Conservation (phyloP, 176 grass and related monocot species). For the Cenchrus americanus region DNA sequence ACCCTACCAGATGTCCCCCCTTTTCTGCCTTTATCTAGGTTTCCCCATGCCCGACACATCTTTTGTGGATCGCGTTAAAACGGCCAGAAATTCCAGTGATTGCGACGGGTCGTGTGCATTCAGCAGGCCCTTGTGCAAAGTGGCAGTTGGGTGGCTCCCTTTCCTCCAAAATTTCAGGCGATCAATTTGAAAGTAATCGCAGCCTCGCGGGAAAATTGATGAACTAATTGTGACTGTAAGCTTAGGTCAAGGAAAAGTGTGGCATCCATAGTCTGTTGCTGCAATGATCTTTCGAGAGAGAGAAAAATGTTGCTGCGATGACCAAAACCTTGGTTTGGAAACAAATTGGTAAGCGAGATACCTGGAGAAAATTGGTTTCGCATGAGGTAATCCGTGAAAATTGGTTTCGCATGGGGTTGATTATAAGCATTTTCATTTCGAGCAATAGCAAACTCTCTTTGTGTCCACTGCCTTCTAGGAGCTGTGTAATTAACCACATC, state of each 20-base stretch:
- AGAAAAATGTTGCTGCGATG: too few species aligned
- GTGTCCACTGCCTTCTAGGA: too few species aligned
- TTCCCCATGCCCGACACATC: slow-evolving; percentile 46
- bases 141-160: not conserved
- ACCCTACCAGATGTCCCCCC: slow-evolving; percentile 36
- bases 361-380: not conserved
- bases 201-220: not conserved
- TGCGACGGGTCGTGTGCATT: not conserved
- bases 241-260: not conserved
- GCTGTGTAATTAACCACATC: too few species aligned
- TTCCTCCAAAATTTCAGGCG: not conserved
- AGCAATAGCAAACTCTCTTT: too few species aligned
- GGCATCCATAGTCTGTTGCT: not conserved
- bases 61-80: slow-evolving; percentile 29
- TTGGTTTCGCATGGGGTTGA: too few species aligned
- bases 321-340: too few species aligned
- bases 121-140: not conserved
- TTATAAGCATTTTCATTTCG: too few species aligned
- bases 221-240: not conserved
- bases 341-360: not conserved
- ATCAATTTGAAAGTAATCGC: not conserved
- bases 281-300: too few species aligned
- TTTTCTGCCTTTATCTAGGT: slow-evolving; percentile 33
- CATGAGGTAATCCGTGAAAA: not conserved
- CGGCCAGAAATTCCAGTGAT: slow-evolving; percentile 11